Base-by-base conservation (phyloP, 176 grass and related monocot species). In the Rhynchospora tenuis region DNA sequence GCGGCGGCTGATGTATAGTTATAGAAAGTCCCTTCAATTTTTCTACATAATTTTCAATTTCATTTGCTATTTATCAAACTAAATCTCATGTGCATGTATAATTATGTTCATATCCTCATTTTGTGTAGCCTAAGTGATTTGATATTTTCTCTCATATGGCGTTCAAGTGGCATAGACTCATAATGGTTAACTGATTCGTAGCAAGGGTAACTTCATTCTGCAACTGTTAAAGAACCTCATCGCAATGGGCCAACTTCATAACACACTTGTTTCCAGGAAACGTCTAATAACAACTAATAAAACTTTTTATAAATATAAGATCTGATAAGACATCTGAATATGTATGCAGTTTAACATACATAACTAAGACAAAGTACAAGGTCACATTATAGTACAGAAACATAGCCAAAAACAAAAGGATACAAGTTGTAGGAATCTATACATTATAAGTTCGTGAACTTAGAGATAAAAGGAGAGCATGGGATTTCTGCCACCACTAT, bases 401-500 rank as follows among this genome's bases (percentile, higher is more conserved):
- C 29, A 3, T 19, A 69, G 10, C 26, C 2, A 2, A 16, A 74
- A 54, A 9, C 23, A 2, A 51, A 9, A 54, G 28, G 22, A 75
- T 75, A 54, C 2, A 15, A 52, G 22, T 75, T 54, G 3, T 13
- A 44, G 46, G 47, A 26, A 29, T 47, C 23, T 75, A 75, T 69
- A 44, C 2, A 44, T 74, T 7, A n/a, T 52, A 75, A 73, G 15
- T 52, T 54, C 4, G 6, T 52, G 22, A 26, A 75, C 8, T 62
- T 62, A 72, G 15, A 73, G 64, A 72, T 75, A 76, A 13, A 84
- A 75, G 28, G 68, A 84, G 6, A 76, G 57, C n/a, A 47, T 15
- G n/a, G 56, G n/a, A 61, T 86, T 68, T 23, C 76, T 85, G 48
- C 67, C 88, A 0, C 54, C 61, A 23, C 90, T 69, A 22, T 86